A percentile compares a stretch with the other conserved stretches of the same genome.
phyloP scores from a whole-genome alignment of 192 early-diverging fungal genomes.

The Chytriomyces confervae region DNA sequence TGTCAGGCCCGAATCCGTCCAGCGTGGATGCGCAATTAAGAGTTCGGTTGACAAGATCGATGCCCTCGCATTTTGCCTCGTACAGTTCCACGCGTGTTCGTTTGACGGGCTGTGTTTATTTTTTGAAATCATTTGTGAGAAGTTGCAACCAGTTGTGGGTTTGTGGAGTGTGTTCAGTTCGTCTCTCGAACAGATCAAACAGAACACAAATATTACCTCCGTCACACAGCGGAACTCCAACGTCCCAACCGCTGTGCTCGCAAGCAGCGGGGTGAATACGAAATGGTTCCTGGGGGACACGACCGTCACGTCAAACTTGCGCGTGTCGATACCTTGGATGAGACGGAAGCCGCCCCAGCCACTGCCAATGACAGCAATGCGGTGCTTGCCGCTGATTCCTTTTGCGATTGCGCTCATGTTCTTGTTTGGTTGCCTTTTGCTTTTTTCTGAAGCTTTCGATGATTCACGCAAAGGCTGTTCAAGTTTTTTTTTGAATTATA shows the following conservation, averaged over 20 bases:
- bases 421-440: background rate
- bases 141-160: too few relatives aligned
- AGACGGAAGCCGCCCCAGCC: constrained; percentile 72
- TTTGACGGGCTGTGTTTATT: constrained; percentile 10
- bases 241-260: constrained; percentile 73
- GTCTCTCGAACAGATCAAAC: background rate
- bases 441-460: background rate
- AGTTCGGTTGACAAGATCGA: constrained; percentile 54
- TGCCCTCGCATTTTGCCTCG: constrained; percentile 64
- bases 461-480: background rate
- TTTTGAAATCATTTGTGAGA: too few relatives aligned
- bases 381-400: background rate
- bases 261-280: constrained; percentile 83
- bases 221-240: constrained; percentile 85
- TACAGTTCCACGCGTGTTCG: constrained; percentile 56
- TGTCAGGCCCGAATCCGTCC: constrained; percentile 7
- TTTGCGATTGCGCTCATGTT: background rate
- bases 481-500: too few relatives aligned
- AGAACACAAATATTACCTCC: constrained; percentile 57
- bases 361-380: constrained; percentile 44
- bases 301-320: constrained; percentile 73
- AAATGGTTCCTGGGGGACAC: constrained; percentile 87
- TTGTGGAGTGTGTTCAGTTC: too few relatives aligned
- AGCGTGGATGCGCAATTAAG: constrained; percentile 25
- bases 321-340: constrained; percentile 70